Conservation (phyloP, 1,284 basidiomycete genomes). For the Heterobasidion annosum region DNA sequence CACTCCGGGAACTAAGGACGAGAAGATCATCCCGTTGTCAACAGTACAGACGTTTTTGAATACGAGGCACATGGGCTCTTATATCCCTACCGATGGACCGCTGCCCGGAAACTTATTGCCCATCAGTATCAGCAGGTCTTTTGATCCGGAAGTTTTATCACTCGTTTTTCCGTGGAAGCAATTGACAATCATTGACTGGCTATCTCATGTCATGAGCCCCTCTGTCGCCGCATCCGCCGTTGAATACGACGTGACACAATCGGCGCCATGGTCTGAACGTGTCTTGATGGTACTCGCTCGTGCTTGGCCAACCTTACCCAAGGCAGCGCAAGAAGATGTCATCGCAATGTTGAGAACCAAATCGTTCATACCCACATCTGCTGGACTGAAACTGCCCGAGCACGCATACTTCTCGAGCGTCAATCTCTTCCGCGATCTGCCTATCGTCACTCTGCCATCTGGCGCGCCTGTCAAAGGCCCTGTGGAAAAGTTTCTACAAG, state of each 20-base stretch:
- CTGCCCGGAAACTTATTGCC: slow-evolving; percentile 77
- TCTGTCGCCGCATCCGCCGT: slow-evolving; percentile 31
- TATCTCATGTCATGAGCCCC: slow-evolving; percentile 55
- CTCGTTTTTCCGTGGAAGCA: slow-evolving; percentile 76
- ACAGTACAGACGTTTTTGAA: slow-evolving; percentile 73
- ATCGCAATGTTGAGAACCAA: slow-evolving; percentile 50
- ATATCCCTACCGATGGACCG: slow-evolving; percentile 78
- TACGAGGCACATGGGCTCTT: slow-evolving; percentile 42
- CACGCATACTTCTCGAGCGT: slow-evolving; percentile 88
- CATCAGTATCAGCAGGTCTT: slow-evolving; percentile 54
- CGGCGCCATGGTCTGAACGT: slow-evolving; percentile 75
- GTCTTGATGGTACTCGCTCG: slow-evolving; percentile 68
- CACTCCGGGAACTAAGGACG: slow-evolving; percentile 21
- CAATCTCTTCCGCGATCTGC: slow-evolving; percentile 83
- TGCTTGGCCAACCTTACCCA: slow-evolving; percentile 68
- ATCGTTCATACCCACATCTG: slow-evolving; percentile 78
- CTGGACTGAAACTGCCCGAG: slow-evolving; percentile 66
- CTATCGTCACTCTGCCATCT: slow-evolving; percentile 73
- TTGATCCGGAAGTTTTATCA: slow-evolving; percentile 48
- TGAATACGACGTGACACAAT: slow-evolving; percentile 62
- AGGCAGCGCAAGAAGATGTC: slow-evolving; percentile 50
- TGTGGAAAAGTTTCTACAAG: slow-evolving; percentile 71
- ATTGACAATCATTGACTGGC: slow-evolving; percentile 72
- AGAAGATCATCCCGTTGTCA: slow-evolving; percentile 61
- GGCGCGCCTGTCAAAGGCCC: slow-evolving; percentile 59